Percentiles rank a stretch among this genome's conserved stretches.
Evolutionary conservation across 306 rosid species (phyloP).

Genomic region (Aeschynomene evenia): DNA sequence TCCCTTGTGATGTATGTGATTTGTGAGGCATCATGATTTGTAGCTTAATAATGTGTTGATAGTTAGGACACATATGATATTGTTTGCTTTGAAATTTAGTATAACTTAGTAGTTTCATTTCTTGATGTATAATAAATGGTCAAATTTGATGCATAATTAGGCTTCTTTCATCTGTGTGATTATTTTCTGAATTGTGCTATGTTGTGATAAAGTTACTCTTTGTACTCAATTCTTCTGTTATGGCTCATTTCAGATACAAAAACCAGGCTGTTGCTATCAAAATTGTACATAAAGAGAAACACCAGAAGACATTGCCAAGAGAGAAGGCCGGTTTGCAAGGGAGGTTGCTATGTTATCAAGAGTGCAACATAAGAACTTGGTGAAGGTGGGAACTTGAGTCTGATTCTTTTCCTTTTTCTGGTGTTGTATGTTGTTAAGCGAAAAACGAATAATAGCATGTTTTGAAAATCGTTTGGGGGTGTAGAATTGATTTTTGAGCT

Average conservation of each 20-base stretch:
- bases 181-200: neutral
- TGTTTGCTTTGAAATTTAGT: slow-evolving; percentile 6
- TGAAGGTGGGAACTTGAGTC: slow-evolving; percentile 63
- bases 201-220: slow-evolving; percentile 25
- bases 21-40: neutral
- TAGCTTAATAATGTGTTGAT: slow-evolving; percentile 13
- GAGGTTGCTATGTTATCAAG: slow-evolving; percentile 89
- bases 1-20: slow-evolving; percentile 20
- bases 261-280: slow-evolving; percentile 86
- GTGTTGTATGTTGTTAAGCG: slow-evolving; percentile 15
- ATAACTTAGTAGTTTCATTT: slow-evolving; percentile 18
- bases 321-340: slow-evolving; percentile 80
- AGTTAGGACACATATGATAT: neutral
- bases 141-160: neutral
- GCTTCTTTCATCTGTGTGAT: slow-evolving; percentile 26
- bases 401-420: slow-evolving; percentile 20
- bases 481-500: too few relatives aligned
- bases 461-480: too few relatives aligned
- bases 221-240: slow-evolving; percentile 20
- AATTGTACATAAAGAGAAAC: slow-evolving; percentile 77
- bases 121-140: neutral
- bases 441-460: too few relatives aligned
- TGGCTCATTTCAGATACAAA: slow-evolving; percentile 60
- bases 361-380: slow-evolving; percentile 92
- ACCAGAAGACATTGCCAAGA: slow-evolving; percentile 66